Base-by-base conservation (phyloP, 805 yeast genomes). In the Barnettozyma sp. region DNA sequence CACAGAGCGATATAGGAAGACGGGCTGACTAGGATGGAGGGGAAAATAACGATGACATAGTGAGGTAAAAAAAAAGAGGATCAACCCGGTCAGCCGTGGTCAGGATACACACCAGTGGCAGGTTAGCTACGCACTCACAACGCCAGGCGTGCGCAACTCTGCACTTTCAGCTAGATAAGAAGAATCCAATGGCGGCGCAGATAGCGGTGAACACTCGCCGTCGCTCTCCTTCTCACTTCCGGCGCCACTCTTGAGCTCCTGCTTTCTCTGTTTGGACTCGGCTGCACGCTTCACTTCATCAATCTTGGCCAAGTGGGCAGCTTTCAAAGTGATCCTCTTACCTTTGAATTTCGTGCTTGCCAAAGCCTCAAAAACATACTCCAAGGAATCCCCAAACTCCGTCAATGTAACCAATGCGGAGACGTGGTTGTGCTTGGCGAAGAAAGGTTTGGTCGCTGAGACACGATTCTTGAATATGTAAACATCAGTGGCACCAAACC, bases 341-440 rank as follows among this genome's bases (percentile, higher is more conserved):
- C 67, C 65, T 26, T 58, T 45, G 30, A 70, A 48, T 38, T 60
- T 64, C 40, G 57, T 56, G 22, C 54, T 59, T 26, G 60, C 45
- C 40, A 71, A 55, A 14, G 54, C 52, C 14, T 50, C 60, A 30
- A 71, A 56, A 3, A 79, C 73, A n/a, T 56, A 57, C 4, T 57
- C 56, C 24, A 72, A 48, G 2, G 67, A n/a, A n/a, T n/a, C 66
- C 14, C 54, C 62, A 2, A 58, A 66, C n/a, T 63, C 61, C 13
- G 64, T 61, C 39, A 71, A 57, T 32, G 66, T 71, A 34, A 66
- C 70, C 59, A 69, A 67, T 34, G 83, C 85, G 34, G 71, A 67
- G 11, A 67, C 66, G 35, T 56, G 46, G 29, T 60, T 59, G 31
- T 59, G 62, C 17, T 33, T 32, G 21, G 56, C 41, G 63, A 55